Evolutionary conservation across 2,329 filamentous ascomycete genomes (phyloP), one percentile per base, ranked within the genome.

Genomic region (Xylariaceae sp.): DNA sequence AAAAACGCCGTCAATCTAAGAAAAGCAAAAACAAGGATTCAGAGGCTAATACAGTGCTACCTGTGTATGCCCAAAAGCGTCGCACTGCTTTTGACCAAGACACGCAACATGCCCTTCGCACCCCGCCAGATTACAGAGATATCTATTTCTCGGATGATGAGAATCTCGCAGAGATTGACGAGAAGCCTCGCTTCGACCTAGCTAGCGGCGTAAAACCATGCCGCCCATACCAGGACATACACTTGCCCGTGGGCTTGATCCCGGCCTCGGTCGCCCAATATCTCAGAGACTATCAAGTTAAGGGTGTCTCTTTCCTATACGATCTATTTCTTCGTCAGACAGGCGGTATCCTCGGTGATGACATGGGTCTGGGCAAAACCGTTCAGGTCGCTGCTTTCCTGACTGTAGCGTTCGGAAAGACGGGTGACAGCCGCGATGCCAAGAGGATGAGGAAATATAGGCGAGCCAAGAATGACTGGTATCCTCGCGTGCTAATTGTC

Each of bases 341-440:
- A 56, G 93, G 93, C 1, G 89, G 87, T 2, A 87, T 98, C 19
- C 75, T 98, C 0, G 91, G 92, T 3, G 93, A 98, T 61, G 93
- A 98, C 60, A 98, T 98, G 93, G 93, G 93, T 17, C 68, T 98
- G 23, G 93, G 93, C 1, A 98, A 98, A 67, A 98, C 93, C 0
- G 88, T 98, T 2, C 93, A 98, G 65, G 88, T 98, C 21, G 93
- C 90, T 46, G 87, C 91, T 0, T 97, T 98, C 54, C 72, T 98
- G 19, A 88, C 89, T 0, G 89, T 83, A 1, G 91, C 90, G 0
- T 98, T 95, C 63, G 93, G 93, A 6, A 98, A 98, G 68, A 94
- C 87, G 1, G 92, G 84, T 1, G 92, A 95, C 56, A 85, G 91
- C 63, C 75, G 89, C 40, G 93, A 98, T 58, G 73, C 70, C 4